These are phyloP conservation scores for Aegilops umbellulata DNA, from an alignment of 176 grass and related monocot genomes.

Conservation along the genomic window DNA sequence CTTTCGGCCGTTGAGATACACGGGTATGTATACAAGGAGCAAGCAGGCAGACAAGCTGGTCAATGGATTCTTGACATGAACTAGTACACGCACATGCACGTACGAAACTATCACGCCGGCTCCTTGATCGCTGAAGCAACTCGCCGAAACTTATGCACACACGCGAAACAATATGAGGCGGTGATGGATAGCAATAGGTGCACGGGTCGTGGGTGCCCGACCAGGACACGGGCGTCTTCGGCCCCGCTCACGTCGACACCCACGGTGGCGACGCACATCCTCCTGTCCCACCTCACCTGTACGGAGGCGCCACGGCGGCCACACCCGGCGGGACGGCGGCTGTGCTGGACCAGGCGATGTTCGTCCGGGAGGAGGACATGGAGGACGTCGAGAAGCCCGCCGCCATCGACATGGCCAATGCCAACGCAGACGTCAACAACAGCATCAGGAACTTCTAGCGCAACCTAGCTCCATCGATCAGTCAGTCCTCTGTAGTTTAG, in stretches of 20 bases:
- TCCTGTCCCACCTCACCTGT: not conserved
- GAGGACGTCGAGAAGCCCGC: conserved; percentile 55
- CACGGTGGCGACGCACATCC: not conserved
- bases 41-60: too few species aligned
- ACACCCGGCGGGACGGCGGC: not conserved
- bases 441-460: not conserved
- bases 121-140: too few species aligned
- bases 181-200: too few species aligned
- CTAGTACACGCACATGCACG: too few species aligned
- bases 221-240: conserved; percentile 45
- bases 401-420: not conserved
- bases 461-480: too few species aligned
- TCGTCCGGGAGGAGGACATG: conserved; percentile 45
- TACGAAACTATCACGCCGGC: too few species aligned
- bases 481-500: not conserved
- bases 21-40: too few species aligned
- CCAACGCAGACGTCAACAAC: not conserved
- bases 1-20: too few species aligned
- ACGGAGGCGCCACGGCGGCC: not conserved
- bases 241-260: not conserved
- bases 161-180: too few species aligned
- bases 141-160: too few species aligned
- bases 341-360: conserved; percentile 59
- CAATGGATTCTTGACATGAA: too few species aligned
- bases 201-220: conserved; percentile 46